These are phyloP conservation scores for Gliomastix tumulicola DNA, from an alignment of 2,329 filamentous ascomycete genomes.

Conservation along the genomic window DNA sequence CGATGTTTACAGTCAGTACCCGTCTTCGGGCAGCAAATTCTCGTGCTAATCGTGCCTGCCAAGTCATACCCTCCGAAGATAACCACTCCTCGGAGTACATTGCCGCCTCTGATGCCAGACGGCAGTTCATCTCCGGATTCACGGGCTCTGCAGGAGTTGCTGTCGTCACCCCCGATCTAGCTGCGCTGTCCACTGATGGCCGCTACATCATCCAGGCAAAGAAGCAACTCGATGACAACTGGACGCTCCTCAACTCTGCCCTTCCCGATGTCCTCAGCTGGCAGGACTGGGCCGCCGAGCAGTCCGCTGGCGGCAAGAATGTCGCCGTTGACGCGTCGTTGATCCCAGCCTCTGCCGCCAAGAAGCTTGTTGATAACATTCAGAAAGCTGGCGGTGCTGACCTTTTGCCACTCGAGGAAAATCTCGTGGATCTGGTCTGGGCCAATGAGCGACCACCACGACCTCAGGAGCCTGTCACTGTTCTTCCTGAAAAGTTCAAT, in stretches of 20 bases:
- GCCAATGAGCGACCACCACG: conserved; percentile 62
- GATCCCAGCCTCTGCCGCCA: conserved; percentile 57
- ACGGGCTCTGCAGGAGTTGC: conserved; percentile 92
- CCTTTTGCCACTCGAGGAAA: conserved; percentile 68
- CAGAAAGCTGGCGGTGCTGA: conserved; percentile 77
- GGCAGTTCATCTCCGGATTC: conserved; percentile 90
- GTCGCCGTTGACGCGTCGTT: conserved; percentile 89
- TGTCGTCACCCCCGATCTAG: conserved; percentile 78
- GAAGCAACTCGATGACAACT: conserved; percentile 86
- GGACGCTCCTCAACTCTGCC: conserved; percentile 87
- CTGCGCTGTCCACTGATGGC: conserved; percentile 87
- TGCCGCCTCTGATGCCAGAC: conserved; percentile 85
- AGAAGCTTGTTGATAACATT: conserved; percentile 77
- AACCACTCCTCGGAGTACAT: conserved; percentile 98
- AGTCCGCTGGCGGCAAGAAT: conserved; percentile 77
- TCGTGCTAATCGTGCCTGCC: no score
- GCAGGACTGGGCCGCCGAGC: conserved; percentile 91
- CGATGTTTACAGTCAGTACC: conserved; percentile 83
- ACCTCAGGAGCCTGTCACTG: conserved; percentile 68
- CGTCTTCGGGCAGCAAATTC: no score
- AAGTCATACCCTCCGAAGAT: conserved; percentile 95
- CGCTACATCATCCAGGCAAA: conserved; percentile 96
- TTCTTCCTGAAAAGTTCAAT: conserved; percentile 65
- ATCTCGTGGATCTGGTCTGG: conserved; percentile 92
- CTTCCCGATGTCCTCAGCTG: conserved; percentile 91